phyloP scores from a whole-genome alignment of 768 basidiomycete species.

The Panus rudis region DNA sequence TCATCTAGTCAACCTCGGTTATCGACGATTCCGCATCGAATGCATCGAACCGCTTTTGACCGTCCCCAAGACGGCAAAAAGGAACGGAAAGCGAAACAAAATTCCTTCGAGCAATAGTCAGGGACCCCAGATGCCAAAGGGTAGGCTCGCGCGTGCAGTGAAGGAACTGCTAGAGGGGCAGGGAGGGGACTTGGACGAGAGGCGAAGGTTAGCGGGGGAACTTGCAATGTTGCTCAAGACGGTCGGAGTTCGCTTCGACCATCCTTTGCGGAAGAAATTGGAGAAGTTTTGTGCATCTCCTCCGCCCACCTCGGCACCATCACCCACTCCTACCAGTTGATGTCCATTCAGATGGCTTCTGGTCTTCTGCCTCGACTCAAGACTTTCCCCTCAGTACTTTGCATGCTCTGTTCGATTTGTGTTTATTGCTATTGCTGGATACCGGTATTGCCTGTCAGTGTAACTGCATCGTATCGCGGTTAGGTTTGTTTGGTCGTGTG shows the following conservation, averaged over 20 bases:
- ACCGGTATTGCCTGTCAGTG: no score
- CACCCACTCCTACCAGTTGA: no score
- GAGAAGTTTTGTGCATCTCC: no score
- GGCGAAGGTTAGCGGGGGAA: constrained; percentile 37
- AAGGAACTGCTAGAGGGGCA: constrained; percentile 56
- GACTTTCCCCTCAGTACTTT: no score
- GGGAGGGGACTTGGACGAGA: constrained; percentile 40
- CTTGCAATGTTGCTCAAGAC: constrained; percentile 44
- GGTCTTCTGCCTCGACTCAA: no score
- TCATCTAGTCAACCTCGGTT: constrained; percentile 54
- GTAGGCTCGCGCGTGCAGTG: constrained; percentile 61
- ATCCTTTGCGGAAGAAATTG: constrained; percentile 62
- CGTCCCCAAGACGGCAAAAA: constrained; percentile 55
- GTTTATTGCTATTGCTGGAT: no score
- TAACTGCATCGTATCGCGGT: no score
- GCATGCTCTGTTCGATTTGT: no score
- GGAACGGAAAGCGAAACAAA: constrained; percentile 46
- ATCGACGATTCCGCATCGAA: constrained; percentile 66
- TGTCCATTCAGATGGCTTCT: no score
- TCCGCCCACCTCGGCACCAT: no score
- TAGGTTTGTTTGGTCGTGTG: no score
- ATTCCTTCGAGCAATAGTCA: constrained; percentile 32
- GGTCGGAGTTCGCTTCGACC: constrained; percentile 53
- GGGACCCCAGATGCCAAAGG: constrained; percentile 44
- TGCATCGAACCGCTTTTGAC: constrained; percentile 63